These are phyloP conservation scores for Colletotrichum ledebouriae DNA, from an alignment of 2,329 filamentous ascomycete species.

Conservation along the genomic window DNA sequence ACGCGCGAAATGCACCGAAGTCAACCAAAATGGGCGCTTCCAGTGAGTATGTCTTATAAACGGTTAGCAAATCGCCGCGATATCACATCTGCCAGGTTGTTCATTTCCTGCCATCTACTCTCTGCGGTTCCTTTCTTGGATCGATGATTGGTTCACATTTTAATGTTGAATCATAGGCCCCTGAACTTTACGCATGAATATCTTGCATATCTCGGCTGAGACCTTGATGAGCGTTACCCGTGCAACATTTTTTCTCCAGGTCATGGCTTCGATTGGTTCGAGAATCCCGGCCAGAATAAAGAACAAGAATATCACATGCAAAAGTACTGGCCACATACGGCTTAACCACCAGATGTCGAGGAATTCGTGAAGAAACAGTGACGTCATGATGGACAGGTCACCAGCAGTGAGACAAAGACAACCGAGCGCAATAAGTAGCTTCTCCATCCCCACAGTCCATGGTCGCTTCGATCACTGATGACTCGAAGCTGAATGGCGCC, in stretches of 20 bases:
- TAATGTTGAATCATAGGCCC: too few relatives aligned
- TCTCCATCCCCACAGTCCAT: not conserved
- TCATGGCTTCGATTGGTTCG: too few relatives aligned
- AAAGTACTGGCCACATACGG: not conserved
- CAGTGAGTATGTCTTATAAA: not conserved
- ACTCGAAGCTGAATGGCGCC: not conserved
- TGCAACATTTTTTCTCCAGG: too few relatives aligned
- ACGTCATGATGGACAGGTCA: slow-evolving; percentile 36
- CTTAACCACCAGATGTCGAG: not conserved
- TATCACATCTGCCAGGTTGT: not conserved
- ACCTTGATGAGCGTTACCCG: not conserved
- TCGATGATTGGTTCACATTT: too few relatives aligned
- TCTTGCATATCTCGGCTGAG: not conserved
- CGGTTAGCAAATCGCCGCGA: not conserved
- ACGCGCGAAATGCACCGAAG: not conserved
- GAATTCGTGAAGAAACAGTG: slow-evolving; percentile 7
- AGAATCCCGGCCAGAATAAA: not conserved
- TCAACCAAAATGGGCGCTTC: not conserved
- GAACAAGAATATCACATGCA: slow-evolving; percentile 20
- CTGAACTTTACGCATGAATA: too few relatives aligned
- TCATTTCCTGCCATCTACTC: too few relatives aligned
- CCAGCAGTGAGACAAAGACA: not conserved
- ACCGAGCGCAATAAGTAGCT: not conserved
- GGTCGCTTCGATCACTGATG: not conserved
- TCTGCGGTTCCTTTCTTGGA: too few relatives aligned